Percentiles rank a stretch among this genome's conserved stretches.
Evolutionary conservation across 78 protist genomes (phyloP).

Genomic region (Polysphondylium violaceum): DNA sequence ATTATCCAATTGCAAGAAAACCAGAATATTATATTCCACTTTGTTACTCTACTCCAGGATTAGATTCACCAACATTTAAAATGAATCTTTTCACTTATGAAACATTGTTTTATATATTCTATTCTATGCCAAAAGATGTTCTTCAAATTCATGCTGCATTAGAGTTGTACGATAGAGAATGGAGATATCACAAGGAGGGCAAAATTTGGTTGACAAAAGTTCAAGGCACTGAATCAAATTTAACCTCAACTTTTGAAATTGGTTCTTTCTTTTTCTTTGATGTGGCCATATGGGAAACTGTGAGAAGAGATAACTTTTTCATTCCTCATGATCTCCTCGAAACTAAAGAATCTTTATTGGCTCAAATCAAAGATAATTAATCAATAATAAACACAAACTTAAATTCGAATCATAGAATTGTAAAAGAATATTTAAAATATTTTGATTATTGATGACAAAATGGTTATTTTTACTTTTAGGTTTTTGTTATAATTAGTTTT

Average conservation of each 20-base stretch:
- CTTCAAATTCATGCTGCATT: slow-evolving; percentile 92
- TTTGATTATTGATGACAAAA: too few species aligned
- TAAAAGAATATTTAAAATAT: too few species aligned
- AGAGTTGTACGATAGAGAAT: slow-evolving; percentile 92
- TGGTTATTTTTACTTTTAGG: too few species aligned
- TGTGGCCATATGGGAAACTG: slow-evolving; percentile 78
- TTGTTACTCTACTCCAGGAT: slow-evolving; percentile 88
- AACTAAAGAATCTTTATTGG: slow-evolving; percentile 37
- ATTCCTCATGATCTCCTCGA: slow-evolving; percentile 81
- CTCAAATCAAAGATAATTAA: slow-evolving; percentile 13
- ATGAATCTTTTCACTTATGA: slow-evolving; percentile 88
- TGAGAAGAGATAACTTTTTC: slow-evolving; percentile 80
- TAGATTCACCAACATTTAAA: slow-evolving; percentile 84
- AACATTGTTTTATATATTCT: slow-evolving; percentile 97
- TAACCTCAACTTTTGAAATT: slow-evolving; percentile 65
- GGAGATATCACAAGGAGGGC: slow-evolving; percentile 95
- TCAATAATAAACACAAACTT: too few species aligned
- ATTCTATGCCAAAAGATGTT: slow-evolving; percentile 95
- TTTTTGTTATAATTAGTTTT: too few species aligned
- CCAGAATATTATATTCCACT: slow-evolving; percentile 89
- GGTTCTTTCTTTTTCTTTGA: slow-evolving; percentile 86
- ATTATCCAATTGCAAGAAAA: slow-evolving; percentile 72
- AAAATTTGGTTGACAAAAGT: slow-evolving; percentile 88
- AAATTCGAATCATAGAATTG: too few species aligned
- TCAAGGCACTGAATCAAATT: slow-evolving; percentile 62